Percentiles rank a stretch among this genome's conserved stretches.
Conservation (phyloP, 495 filamentous ascomycete species). For the Symbiotaphrina buchneri region DNA sequence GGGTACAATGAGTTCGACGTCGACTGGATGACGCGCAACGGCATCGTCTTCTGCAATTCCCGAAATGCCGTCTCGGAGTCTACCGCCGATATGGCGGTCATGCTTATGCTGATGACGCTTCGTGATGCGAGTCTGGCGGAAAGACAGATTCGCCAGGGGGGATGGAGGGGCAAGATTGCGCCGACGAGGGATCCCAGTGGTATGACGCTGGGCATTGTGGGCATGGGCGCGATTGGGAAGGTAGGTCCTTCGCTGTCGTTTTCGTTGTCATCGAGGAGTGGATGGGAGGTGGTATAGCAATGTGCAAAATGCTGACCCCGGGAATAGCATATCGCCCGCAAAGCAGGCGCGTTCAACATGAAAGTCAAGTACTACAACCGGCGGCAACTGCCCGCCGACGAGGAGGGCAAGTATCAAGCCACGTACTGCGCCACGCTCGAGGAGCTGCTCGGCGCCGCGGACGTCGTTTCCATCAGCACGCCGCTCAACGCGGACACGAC, state of each 20-base stretch:
- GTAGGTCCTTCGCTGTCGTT: neutral
- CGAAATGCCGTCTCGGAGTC: slow-evolving; percentile 62
- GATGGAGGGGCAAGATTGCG: slow-evolving; percentile 27
- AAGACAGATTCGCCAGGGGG: slow-evolving; percentile 30
- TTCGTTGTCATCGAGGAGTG: no score
- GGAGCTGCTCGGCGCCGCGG: slow-evolving; percentile 33
- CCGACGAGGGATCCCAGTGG: slow-evolving; percentile 35
- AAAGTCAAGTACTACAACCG: slow-evolving; percentile 48
- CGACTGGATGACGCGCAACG: slow-evolving; percentile 12
- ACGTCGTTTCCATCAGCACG: slow-evolving; percentile 58
- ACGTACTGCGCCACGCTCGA: slow-evolving; percentile 24
- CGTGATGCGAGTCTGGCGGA: slow-evolving; percentile 46
- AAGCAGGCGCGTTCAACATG: slow-evolving; percentile 40
- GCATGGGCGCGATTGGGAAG: slow-evolving; percentile 14
- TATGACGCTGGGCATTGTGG: slow-evolving; percentile 37
- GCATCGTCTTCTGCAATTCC: slow-evolving; percentile 38
- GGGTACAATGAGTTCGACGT: slow-evolving; percentile 20
- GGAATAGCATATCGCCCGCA: slow-evolving; percentile 10
- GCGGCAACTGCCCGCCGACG: slow-evolving; percentile 9
- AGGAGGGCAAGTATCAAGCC: slow-evolving; percentile 11
- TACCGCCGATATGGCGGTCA: slow-evolving; percentile 58
- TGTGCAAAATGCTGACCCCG: no score
- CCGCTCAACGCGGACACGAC: slow-evolving; percentile 48
- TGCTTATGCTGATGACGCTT: slow-evolving; percentile 55
- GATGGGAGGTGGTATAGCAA: no score